Evolutionary conservation across 2,329 filamentous ascomycete species (phyloP), one percentile per base, ranked within the genome.

Genomic region (Didymella lethalis): DNA sequence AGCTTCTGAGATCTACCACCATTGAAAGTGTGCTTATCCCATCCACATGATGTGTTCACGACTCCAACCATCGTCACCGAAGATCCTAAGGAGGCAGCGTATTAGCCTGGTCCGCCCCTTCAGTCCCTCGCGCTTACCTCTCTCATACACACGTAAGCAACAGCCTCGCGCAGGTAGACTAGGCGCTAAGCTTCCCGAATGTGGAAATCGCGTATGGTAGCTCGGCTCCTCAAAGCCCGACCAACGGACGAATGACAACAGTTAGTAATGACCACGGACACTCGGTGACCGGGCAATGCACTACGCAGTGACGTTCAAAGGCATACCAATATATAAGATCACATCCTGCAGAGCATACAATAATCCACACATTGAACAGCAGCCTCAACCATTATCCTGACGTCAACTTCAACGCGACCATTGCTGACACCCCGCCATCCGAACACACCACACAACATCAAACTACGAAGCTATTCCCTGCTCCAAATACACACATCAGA

Each of bases 211-310:
- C 23, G 38, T 55, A 38, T 44, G 38, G 12, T 31, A 55, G 38
- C 46, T 48, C 55, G 55, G 55, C 23, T 44, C 41, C 41, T 53
- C 55, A 53, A 26, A 18, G 44, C 36, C 55, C 49, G 55, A 31
- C n/a, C 55, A 52, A 25, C 44, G 40, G 36, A 45, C 38, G 14
- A 53, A 45, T 45, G 7, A 38, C 29, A 31, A 12, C n/a, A 25
- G 31, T 53, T 49, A 28, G 32, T 53, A 45, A 58, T 31, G 14
- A 44, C 4, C 40, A 40, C 25, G 12, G 25, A 4, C 12, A 23
- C 10, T 49, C 49, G 49, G 45, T 18, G 31, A 53, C 18, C 26
- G 44, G 31, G 20, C n/a, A 31, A 48, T 23, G 14, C 23, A 38
- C 5, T 16, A 14, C 29, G 25, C 23, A 25, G 31, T 29, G 12